phyloP scores from a whole-genome alignment of 2,329 filamentous ascomycete species.

The Phyllosticta citrichinensis region DNA sequence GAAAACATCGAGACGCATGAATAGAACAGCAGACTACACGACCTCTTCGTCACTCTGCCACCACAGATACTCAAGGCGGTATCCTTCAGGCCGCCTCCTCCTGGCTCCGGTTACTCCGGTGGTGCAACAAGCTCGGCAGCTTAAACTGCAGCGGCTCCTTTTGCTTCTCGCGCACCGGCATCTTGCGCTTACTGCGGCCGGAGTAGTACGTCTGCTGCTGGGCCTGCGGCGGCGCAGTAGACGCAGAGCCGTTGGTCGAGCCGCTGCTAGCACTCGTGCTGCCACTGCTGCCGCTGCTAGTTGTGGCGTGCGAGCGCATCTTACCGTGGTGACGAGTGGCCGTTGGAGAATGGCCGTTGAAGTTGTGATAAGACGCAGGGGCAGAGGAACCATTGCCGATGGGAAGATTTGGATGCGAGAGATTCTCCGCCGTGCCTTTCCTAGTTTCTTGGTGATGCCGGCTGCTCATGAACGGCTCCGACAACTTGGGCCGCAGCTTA shows the following conservation, averaged over 20 bases:
- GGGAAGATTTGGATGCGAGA: not conserved
- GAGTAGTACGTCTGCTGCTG: slow-evolving; percentile 28
- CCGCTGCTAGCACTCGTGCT: not conserved
- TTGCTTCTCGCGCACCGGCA: slow-evolving; percentile 27
- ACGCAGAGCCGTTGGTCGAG: not conserved
- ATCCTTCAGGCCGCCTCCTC: slow-evolving; percentile 4
- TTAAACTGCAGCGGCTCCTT: slow-evolving; percentile 31
- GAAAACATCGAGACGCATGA: not conserved
- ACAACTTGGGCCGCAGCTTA: slow-evolving; percentile 28
- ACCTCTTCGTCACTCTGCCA: too few species aligned
- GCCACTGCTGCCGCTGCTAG: not conserved
- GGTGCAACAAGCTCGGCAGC: slow-evolving; percentile 18
- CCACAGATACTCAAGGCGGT: not conserved
- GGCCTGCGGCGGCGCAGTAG: slow-evolving; percentile 8
- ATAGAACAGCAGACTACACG: too few species aligned
- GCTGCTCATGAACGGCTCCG: slow-evolving; percentile 16
- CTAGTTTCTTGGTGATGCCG: slow-evolving; percentile 1
- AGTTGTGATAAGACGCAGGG: too few species aligned
- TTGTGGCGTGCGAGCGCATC: not conserved
- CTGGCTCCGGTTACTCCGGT: not conserved
- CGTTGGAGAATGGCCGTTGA: too few species aligned
- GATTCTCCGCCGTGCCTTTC: slow-evolving; percentile 17
- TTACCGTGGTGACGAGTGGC: too few species aligned
- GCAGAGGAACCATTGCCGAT: not conserved
- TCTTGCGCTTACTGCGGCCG: slow-evolving; percentile 32